Evolutionary conservation across 108 stramenopile genomes (phyloP).

Genomic region (Hondaea fermentalgiana): DNA sequence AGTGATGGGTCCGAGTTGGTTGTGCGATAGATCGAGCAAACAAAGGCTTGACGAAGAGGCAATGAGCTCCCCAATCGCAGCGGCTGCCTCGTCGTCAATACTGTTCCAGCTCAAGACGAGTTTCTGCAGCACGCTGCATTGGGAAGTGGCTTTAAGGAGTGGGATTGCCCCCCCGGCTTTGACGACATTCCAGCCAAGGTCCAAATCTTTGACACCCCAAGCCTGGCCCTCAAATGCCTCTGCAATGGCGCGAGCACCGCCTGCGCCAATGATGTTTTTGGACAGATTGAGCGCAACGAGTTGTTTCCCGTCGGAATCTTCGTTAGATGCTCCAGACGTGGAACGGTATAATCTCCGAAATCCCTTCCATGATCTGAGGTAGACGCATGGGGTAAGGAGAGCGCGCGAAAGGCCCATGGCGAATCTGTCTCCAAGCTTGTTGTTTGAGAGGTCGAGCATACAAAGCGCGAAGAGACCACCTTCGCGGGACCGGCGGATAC

Average conservation of each 20-base stretch:
- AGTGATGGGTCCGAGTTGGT: background rate
- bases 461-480: background rate
- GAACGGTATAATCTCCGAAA: too few species aligned
- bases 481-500: background rate
- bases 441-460: background rate
- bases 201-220: background rate
- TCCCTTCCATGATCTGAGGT: too few species aligned
- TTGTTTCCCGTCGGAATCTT: too few species aligned
- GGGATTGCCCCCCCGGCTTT: background rate
- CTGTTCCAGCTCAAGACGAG: background rate
- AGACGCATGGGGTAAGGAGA: too few species aligned
- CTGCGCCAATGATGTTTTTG: background rate
- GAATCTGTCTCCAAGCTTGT: background rate
- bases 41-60: background rate
- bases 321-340: too few species aligned
- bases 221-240: background rate
- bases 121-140: background rate
- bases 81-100: background rate
- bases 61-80: background rate
- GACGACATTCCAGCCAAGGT: background rate
- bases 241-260: background rate
- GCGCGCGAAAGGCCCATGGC: background rate
- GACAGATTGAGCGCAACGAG: background rate
- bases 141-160: background rate
- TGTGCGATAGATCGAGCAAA: background rate